phyloP scores from a whole-genome alignment of 768 basidiomycete species.

The Coprinopsis marcescibilis region DNA sequence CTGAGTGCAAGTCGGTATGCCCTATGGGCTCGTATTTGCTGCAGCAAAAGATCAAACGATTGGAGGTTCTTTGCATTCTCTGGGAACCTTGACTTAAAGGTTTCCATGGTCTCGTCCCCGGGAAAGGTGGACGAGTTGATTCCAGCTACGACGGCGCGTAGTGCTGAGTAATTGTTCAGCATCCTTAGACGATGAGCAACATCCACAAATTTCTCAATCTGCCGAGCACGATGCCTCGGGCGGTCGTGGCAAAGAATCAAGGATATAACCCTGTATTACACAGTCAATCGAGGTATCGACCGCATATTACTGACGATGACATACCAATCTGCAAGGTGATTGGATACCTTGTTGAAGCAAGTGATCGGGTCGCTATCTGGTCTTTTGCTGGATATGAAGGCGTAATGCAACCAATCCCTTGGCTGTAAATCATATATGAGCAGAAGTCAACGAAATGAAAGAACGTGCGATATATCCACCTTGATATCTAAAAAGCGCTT shows the following conservation, averaged over 20 bases:
- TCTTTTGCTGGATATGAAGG: slow-evolving; percentile 62
- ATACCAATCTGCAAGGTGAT: slow-evolving; percentile 81
- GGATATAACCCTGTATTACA: slow-evolving; percentile 69
- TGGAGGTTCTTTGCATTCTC: slow-evolving; percentile 71
- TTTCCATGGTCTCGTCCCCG: slow-evolving; percentile 71
- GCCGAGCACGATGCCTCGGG: slow-evolving; percentile 63
- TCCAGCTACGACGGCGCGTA: slow-evolving; percentile 91
- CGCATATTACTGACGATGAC: slow-evolving; percentile 16
- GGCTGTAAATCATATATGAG: slow-evolving; percentile 43
- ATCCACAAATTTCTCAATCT: slow-evolving; percentile 86
- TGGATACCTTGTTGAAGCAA: slow-evolving; percentile 69
- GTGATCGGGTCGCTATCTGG: slow-evolving; percentile 66
- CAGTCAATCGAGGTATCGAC: neutral
- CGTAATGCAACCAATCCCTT: slow-evolving; percentile 81
- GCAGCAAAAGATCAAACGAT: slow-evolving; percentile 82
- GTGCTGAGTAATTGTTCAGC: slow-evolving; percentile 87
- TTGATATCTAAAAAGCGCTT: slow-evolving; percentile 69
- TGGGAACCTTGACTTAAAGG: slow-evolving; percentile 60
- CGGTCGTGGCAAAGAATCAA: slow-evolving; percentile 86
- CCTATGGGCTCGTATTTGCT: slow-evolving; percentile 75
- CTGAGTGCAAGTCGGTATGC: slow-evolving; percentile 88
- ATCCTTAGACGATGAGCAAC: slow-evolving; percentile 76
- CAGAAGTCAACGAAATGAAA: slow-evolving; percentile 3
- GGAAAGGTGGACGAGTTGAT: slow-evolving; percentile 79
- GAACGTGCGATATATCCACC: slow-evolving; percentile 50